Base-by-base conservation (phyloP, 2,329 filamentous ascomycete species). In the Cryphonectria radicalis region DNA sequence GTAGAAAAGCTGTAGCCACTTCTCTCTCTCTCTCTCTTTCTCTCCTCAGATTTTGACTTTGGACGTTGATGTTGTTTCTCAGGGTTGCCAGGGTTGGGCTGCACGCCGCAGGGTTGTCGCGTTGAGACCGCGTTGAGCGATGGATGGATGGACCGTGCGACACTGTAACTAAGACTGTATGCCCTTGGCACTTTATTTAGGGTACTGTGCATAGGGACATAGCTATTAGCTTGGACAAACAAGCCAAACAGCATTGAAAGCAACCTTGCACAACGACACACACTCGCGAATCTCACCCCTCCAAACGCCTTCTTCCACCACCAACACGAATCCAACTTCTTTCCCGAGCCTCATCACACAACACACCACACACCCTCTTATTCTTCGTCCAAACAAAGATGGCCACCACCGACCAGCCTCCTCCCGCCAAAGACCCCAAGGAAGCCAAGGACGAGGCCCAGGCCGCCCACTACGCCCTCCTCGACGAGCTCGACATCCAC, bases 401-500 rank as follows among this genome's bases (percentile, higher is more conserved):
- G 67, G 19, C 67, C 32, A 69, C 67, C 59, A 37, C 28, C 28
- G 46, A 64, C n/a, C 62, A 64, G 42, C n/a, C 50, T 25, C 40
- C 17, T 35, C 46, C 17, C 4, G 63, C 57, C 70, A 71, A 66
- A 67, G 55, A 71, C 63, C 64, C 74, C 32, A 72, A 71, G 60
- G 72, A 77, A 76, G 73, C 73, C 75, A 43, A 78, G 55, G 77
- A 91, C 87, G 92, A 93, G 75, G 93, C 87, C 63, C 85, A 93
- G 80, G 91, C 96, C 74, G 91, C 92, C 63, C 95, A 98, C 79
- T 92, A 93, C 80, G 88, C 90, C 76, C 91, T 98, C 73, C 91
- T 99, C 76, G 94, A 98, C 82, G 86, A 93, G 80, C 93, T 98
- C 78, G 96, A 99, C 85, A 94, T 98, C 78, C 92, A 96, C 81